Base-by-base conservation (phyloP, 78 protist species). In the Protostelium mycophagum region DNA sequence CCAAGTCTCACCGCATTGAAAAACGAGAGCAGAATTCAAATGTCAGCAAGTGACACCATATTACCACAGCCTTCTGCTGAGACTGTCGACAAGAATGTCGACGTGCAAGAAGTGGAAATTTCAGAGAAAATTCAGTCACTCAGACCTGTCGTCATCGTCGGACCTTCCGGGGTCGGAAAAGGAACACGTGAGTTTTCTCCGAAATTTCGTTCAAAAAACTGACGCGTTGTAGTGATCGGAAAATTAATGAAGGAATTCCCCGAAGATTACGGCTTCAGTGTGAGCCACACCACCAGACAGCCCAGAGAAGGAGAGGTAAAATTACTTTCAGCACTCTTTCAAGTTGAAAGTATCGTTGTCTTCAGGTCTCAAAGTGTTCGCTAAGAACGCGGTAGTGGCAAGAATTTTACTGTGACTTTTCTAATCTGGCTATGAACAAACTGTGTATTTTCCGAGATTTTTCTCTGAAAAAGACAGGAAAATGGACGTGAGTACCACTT, bases 401-500 rank as follows among this genome's bases (percentile, higher is more conserved):
- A n/a, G n/a, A n/a, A n/a, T n/a, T n/a, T n/a, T n/a, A n/a, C n/a
- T n/a, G n/a, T n/a, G n/a, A n/a, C n/a, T n/a, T n/a, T n/a, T n/a
- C n/a, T n/a, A n/a, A n/a, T n/a, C n/a, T n/a, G n/a, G n/a, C n/a
- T n/a, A n/a, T n/a, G n/a, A n/a, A n/a, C n/a, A n/a, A n/a, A n/a
- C n/a, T n/a, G n/a, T n/a, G n/a, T n/a, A n/a, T n/a, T n/a, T n/a
- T n/a, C n/a, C n/a, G n/a, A n/a, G n/a, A n/a, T n/a, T n/a, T n/a
- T n/a, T n/a, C n/a, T n/a, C n/a, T n/a, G 95, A 88, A 90, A 36
- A 16, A 92, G 92, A 83, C 92, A 92, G 37, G 90, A 83, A 25
- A n/a, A 92, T 35, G 95, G 95, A 35, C 83, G 51, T 34, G 90
- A 93, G 5, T 93, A 93, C 36, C 37, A 88, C 35, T 93, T 93